These are phyloP conservation scores for Salvia miltiorrhiza DNA, from an alignment of 257 asterid genomes.

Conservation along the genomic window DNA sequence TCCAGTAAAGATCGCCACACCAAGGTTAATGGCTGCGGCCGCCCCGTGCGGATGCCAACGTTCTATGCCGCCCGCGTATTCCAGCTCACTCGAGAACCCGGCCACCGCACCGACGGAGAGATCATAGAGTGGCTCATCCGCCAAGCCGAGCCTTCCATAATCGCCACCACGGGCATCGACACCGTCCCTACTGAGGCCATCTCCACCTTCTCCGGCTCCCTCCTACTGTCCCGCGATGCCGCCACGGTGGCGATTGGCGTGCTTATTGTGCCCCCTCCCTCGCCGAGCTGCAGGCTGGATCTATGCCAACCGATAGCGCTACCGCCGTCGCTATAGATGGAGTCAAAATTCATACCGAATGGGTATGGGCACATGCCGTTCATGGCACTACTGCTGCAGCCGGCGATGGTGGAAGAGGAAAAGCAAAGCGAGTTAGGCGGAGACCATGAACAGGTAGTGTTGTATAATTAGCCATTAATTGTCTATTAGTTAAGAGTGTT, in stretches of 20 bases:
- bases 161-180: constrained; percentile 70
- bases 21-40: constrained; percentile 84
- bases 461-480: no score
- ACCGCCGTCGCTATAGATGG: constrained; percentile 24
- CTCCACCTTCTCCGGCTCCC: constrained; percentile 28
- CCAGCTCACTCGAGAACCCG: constrained; percentile 77
- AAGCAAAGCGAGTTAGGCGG: neutral
- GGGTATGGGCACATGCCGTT: constrained; percentile 60
- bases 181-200: constrained; percentile 44
- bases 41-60: constrained; percentile 82
- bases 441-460: neutral
- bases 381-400: constrained; percentile 63
- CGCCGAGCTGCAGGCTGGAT: constrained; percentile 48
- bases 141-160: constrained; percentile 57
- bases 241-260: constrained; percentile 9
- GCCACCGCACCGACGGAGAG: constrained; percentile 77
- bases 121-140: constrained; percentile 87
- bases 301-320: constrained; percentile 42
- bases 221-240: constrained; percentile 19
- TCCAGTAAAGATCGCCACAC: constrained; percentile 65
- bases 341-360: constrained; percentile 31
- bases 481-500: no score
- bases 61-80: constrained; percentile 76
- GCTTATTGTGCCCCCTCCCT: constrained; percentile 26
- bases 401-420: constrained; percentile 41